phyloP scores from a whole-genome alignment of 2,329 filamentous ascomycete genomes.

The Fusarium secorum region DNA sequence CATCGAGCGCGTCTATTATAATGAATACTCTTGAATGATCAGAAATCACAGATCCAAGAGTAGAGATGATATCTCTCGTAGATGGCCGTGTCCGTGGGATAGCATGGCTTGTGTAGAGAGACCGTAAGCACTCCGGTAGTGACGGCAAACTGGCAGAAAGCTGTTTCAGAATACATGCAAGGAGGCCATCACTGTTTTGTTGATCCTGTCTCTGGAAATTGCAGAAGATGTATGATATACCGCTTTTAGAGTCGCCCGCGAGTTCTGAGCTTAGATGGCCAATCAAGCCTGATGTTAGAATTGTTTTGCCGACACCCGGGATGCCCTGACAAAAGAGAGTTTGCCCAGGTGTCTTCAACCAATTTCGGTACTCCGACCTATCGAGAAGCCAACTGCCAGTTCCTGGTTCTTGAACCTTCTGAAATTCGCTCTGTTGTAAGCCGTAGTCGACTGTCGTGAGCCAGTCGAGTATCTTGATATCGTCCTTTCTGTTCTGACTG shows the following conservation, averaged over 20 bases:
- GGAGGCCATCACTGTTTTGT: not conserved
- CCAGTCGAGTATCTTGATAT: not conserved
- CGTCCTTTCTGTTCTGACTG: not conserved
- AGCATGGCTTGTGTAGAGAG: not conserved
- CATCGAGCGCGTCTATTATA: fast-evolving
- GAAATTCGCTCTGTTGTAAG: not conserved
- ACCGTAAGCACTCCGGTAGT: fast-evolving
- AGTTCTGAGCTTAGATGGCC: not conserved
- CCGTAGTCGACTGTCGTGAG: not conserved
- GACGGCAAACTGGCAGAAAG: fast-evolving
- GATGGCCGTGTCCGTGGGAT: not conserved
- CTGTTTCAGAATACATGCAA: not conserved
- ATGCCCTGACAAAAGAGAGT: not conserved
- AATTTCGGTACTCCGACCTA: fast-evolving
- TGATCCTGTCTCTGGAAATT: not conserved
- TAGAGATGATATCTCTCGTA: not conserved
- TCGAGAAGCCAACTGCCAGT: not conserved
- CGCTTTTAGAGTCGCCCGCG: fast-evolving
- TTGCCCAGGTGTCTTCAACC: not conserved
- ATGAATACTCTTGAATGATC: fast-evolving
- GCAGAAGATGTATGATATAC: not conserved
- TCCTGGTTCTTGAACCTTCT: not conserved
- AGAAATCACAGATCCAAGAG: fast-evolving
- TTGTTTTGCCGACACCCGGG: not conserved
- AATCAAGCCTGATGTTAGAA: fast-evolving